These are phyloP conservation scores for Geosmithia flava DNA, from an alignment of 2,329 filamentous ascomycete genomes.

Conservation along the genomic window DNA sequence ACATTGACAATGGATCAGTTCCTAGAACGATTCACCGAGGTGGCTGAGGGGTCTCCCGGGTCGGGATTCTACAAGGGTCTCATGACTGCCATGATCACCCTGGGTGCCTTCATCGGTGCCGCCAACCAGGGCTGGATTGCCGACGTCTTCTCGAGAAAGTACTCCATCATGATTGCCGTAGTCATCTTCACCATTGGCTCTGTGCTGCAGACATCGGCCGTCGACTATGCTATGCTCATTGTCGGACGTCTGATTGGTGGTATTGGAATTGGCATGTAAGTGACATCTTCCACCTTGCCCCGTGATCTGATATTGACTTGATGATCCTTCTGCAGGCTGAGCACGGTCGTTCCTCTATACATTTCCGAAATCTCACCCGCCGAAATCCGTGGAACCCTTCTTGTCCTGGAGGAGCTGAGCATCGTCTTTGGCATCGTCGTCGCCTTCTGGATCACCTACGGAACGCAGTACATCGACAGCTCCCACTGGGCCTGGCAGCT, in stretches of 20 bases:
- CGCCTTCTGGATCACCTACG: constrained; percentile 13
- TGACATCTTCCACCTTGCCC: neutral
- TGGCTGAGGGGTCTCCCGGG: constrained; percentile 16
- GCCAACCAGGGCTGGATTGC: constrained; percentile 25
- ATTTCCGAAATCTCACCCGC: constrained; percentile 35
- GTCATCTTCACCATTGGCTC: constrained; percentile 26
- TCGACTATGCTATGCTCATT: constrained; percentile 27
- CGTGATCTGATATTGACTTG: no score
- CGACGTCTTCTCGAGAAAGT: constrained; percentile 17
- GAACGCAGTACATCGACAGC: constrained; percentile 8
- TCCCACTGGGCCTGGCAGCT: constrained; percentile 3
- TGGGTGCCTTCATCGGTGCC: constrained; percentile 35
- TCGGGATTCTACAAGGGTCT: constrained; percentile 21
- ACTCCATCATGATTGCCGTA: constrained; percentile 19
- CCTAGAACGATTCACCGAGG: constrained; percentile 14
- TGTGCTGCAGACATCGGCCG: constrained; percentile 26
- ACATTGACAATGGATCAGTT: constrained; percentile 17
- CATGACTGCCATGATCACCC: constrained; percentile 31
- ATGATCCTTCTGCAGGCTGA: constrained; percentile 5
- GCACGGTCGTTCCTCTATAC: constrained; percentile 24
- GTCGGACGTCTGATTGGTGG: constrained; percentile 28
- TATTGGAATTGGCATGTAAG: constrained; percentile 25
- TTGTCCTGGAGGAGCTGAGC: constrained; percentile 16
- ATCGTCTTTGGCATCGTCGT: constrained; percentile 16
- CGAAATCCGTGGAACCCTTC: constrained; percentile 31